These are phyloP conservation scores for Dionaea muscipula DNA, from an alignment of 179 eudicot species.

Conservation along the genomic window DNA sequence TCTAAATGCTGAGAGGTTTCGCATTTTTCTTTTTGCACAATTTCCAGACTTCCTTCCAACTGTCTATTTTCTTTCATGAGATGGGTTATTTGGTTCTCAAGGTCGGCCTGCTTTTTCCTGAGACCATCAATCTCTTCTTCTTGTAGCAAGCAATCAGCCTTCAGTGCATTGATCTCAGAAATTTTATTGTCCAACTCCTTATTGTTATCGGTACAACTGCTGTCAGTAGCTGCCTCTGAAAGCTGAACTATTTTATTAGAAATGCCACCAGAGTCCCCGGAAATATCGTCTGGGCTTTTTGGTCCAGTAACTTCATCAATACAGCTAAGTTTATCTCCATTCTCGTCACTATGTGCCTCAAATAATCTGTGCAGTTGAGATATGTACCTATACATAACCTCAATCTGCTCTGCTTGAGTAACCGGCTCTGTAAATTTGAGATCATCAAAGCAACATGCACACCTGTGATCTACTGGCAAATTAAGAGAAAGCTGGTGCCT, in stretches of 20 bases:
- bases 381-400: slow-evolving; percentile 11
- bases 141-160: slow-evolving; percentile 20
- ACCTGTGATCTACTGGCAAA: slow-evolving; percentile 4
- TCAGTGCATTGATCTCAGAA: slow-evolving; percentile 25
- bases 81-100: slow-evolving; percentile 34
- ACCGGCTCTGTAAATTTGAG: slow-evolving; percentile 7
- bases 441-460: slow-evolving; percentile 9
- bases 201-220: slow-evolving; percentile 11
- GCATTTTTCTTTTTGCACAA: slow-evolving; percentile 27
- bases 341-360: slow-evolving; percentile 13
- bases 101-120: slow-evolving; percentile 18
- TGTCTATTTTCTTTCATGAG: slow-evolving; percentile 25
- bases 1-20: slow-evolving; percentile 27
- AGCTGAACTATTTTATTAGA: slow-evolving; percentile 20
- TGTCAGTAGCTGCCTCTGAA: slow-evolving; percentile 20
- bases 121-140: slow-evolving; percentile 34
- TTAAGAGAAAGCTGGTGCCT: slow-evolving; percentile 9
- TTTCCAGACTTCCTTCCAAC: slow-evolving; percentile 33
- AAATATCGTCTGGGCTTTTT: slow-evolving; percentile 16
- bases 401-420: slow-evolving; percentile 20
- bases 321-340: slow-evolving; percentile 6
- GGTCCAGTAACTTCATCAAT: slow-evolving; percentile 10
- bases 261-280: slow-evolving; percentile 13
- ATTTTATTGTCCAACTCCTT: slow-evolving; percentile 21
- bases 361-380: slow-evolving; percentile 12